phyloP scores from a whole-genome alignment of 2,329 filamentous ascomycete species.

The Aspergillus pseudotamarii region DNA sequence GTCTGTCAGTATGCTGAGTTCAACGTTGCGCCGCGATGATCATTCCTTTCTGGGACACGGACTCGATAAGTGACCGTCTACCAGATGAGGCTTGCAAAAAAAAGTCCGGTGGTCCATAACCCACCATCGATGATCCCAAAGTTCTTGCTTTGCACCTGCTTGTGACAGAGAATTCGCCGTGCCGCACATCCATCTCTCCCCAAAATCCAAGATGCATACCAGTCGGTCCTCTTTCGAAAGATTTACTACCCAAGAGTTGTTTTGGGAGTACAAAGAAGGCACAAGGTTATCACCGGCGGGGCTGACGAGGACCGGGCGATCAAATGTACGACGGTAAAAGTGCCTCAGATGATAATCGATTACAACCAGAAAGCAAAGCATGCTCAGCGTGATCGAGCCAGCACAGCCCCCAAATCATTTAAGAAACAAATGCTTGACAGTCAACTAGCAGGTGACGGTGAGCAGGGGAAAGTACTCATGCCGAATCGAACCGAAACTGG shows the following conservation, averaged over 20 bases:
- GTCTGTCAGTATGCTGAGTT: too few species aligned
- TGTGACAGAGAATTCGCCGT: background rate
- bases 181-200: background rate
- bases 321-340: background rate
- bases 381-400: too few species aligned
- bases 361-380: too few species aligned
- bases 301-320: background rate
- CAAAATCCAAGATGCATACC: too few species aligned
- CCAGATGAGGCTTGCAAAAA: background rate
- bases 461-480: too few species aligned
- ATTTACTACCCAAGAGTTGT: background rate
- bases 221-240: background rate
- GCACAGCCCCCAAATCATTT: too few species aligned
- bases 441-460: too few species aligned
- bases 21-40: background rate
- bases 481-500: too few species aligned
- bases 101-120: background rate
- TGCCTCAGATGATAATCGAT: background rate
- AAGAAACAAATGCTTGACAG: too few species aligned
- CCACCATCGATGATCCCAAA: background rate
- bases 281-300: background rate
- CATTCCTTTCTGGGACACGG: background rate
- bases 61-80: background rate
- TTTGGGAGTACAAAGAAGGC: background rate
- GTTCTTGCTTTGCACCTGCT: background rate